phyloP scores from a whole-genome alignment of 371 early-diverging fungal species.

The Mortierella sp. region DNA sequence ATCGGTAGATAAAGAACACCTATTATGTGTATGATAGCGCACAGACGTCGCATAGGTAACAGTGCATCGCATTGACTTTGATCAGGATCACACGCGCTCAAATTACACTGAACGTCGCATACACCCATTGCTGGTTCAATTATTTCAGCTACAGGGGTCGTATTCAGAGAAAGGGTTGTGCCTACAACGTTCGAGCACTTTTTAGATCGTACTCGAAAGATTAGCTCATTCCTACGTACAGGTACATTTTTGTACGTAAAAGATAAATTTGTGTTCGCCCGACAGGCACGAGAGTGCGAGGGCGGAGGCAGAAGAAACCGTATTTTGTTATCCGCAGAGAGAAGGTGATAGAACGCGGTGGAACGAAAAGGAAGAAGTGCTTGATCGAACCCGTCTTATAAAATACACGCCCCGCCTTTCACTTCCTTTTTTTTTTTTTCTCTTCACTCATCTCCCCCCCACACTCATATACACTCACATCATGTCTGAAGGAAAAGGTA shows the following conservation, averaged over 20 bases:
- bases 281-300: not conserved
- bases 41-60: too few species aligned
- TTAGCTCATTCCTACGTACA: slow-evolving; percentile 11
- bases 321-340: too few species aligned
- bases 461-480: slow-evolving; percentile 26
- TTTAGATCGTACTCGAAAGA: slow-evolving; percentile 6
- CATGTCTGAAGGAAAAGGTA: slow-evolving; percentile 57
- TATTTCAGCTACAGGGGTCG: too few species aligned
- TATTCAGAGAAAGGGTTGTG: too few species aligned
- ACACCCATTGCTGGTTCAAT: too few species aligned
- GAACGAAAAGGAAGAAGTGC: slow-evolving; percentile 28
- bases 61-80: too few species aligned
- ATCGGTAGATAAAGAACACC: too few species aligned
- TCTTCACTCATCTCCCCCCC: slow-evolving; percentile 15
- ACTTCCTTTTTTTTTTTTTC: slow-evolving; percentile 23
- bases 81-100: too few species aligned
- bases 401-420: slow-evolving; percentile 8
- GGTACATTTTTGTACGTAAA: not conserved
- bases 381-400: slow-evolving; percentile 8
- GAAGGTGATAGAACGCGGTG: slow-evolving; percentile 26
- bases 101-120: too few species aligned
- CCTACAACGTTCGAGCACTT: too few species aligned
- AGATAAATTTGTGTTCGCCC: not conserved
- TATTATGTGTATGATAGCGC: too few species aligned
- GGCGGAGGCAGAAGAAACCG: not conserved